Base-by-base conservation (phyloP, 192 early-diverging fungal genomes). In the Coemansia sp. region DNA sequence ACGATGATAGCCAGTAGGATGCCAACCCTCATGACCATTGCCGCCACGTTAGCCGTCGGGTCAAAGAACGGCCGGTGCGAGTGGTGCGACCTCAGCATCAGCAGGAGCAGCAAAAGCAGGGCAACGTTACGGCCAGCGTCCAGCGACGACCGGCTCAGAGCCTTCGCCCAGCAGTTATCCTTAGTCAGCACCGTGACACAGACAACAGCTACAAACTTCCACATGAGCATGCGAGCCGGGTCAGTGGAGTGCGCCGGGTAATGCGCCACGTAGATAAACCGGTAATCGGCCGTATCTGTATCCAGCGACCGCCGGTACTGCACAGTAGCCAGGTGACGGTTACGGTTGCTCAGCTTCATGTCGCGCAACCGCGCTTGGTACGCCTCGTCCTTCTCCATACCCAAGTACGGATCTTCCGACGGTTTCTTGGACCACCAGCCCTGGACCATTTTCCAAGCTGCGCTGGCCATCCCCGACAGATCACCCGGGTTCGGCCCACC, bases 131-230 rank as follows among this genome's bases (percentile, higher is more conserved):
- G 84, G 1, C 79, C 85, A 1, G 77, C 69, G 55, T 87, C 87
- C 68, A 91, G 64, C 15, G 73, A 67, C n/a, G 73, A 64, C 0
- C 90, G 78, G n/a, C 83, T 34, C 12, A 65, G 73, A 3, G 62
- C 49, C 3, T 85, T 81, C 20, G 84, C 79, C 75, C 88, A 80
- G 70, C 90, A 91, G 68, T 89, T 91, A 64, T 91, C 88, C 74
- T 89, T 91, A 16, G 81, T 68, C 47, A 89, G 69, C 34, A 88
- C 46, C 0, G 83, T 81, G 0, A 85, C 74, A 22, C 83, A 69
- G 2, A 87, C 33, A 9, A 89, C 78, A 5, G 73, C 79, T 22
- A 82, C 22, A 16, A 91, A 75, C 76, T 89, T 89, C 70, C 78
- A 83, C 49, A 83, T 70, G 85, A 91, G 86, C 55, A 85, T 52